These are phyloP conservation scores for Diplodia seriata DNA, from an alignment of 2,329 filamentous ascomycete genomes.

Conservation along the genomic window DNA sequence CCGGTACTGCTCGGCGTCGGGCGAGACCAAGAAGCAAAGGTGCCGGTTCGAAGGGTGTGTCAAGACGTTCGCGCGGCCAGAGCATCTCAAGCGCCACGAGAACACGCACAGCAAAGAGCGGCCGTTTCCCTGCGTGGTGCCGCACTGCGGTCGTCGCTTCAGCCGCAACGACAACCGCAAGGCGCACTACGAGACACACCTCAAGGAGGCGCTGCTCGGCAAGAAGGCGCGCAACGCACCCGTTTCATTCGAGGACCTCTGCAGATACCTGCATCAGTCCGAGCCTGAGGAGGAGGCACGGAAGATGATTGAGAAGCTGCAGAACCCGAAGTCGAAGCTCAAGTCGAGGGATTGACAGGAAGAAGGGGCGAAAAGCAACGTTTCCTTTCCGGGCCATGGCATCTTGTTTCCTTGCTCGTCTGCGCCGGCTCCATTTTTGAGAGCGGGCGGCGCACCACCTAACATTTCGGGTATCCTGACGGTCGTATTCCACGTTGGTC, in stretches of 20 bases:
- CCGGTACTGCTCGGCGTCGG: conserved; percentile 22
- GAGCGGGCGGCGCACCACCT: neutral
- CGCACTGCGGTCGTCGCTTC: conserved; percentile 41
- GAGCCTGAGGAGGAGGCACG: conserved; percentile 36
- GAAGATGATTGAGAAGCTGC: conserved; percentile 44
- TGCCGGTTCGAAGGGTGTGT: conserved; percentile 32
- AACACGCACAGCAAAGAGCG: conserved; percentile 39
- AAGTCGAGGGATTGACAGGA: conserved; percentile 16
- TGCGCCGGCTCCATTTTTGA: neutral
- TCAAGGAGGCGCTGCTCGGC: conserved; percentile 40
- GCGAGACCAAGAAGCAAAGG: conserved; percentile 33
- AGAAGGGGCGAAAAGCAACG: neutral
- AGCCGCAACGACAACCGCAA: conserved; percentile 46
- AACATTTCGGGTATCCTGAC: conserved; percentile 31
- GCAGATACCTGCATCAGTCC: conserved; percentile 19
- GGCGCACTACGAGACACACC: conserved; percentile 45
- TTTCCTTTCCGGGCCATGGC: conserved; percentile 7
- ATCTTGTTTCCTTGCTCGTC: neutral
- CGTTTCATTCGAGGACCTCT: conserved; percentile 39
- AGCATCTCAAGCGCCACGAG: conserved; percentile 44
- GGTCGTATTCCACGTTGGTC: conserved; percentile 4
- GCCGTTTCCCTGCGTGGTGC: conserved; percentile 38
- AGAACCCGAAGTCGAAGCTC: conserved; percentile 33
- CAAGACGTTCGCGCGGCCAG: conserved; percentile 40
- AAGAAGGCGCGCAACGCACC: conserved; percentile 39